Conservation (phyloP, 2,329 filamentous ascomycete genomes). For the Aureobasidium sp. region DNA sequence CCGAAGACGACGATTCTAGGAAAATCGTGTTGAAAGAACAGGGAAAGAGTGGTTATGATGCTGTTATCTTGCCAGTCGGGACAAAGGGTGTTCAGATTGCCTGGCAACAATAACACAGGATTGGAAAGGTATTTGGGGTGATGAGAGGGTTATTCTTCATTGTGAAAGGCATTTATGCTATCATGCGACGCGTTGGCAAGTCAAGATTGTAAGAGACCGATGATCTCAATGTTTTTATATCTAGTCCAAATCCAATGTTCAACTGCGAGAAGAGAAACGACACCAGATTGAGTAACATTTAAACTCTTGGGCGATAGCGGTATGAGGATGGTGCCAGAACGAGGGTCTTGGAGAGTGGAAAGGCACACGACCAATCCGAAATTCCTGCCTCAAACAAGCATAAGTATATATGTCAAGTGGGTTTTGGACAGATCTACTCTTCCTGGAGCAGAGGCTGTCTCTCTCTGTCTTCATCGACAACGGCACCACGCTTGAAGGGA, state of each 20-base stretch:
- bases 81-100: not conserved
- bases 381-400: not conserved
- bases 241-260: not conserved
- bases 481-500: slow-evolving; percentile 39
- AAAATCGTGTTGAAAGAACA: not conserved
- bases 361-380: not conserved
- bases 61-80: not conserved
- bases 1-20: not conserved
- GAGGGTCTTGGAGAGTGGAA: not conserved
- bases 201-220: not conserved
- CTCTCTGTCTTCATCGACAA: slow-evolving; percentile 44
- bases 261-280: not conserved
- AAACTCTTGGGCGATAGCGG: not conserved
- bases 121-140: not conserved
- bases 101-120: not conserved
- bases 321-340: not conserved
- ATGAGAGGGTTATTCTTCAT: not conserved
- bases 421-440: slow-evolving; percentile 18
- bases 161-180: not conserved
- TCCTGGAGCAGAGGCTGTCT: slow-evolving; percentile 46
- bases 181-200: not conserved
- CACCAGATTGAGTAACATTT: not conserved
- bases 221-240: not conserved
- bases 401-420: too few relatives aligned
- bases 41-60: not conserved